Base-by-base conservation (phyloP, 768 basidiomycete species). In the Pisolithus orientalis region DNA sequence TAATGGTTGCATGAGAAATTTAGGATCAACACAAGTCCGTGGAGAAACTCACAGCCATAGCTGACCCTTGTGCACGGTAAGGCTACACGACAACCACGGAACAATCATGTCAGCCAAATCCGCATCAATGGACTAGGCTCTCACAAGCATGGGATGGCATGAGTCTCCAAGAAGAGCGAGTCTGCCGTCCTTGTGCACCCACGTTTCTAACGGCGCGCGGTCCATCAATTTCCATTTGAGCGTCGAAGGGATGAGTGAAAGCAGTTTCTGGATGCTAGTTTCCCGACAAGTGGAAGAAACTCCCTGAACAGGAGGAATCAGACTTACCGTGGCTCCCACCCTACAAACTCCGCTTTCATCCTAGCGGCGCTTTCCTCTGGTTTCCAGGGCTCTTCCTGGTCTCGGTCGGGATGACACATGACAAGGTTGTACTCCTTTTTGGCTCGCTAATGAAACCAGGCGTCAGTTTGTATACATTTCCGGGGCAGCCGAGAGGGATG, bases 11-110 rank as follows among this genome's bases (percentile, higher is more conserved):
- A 21, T 38, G 49, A 32, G 43, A 44, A 10, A 24, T 13, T 24
- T 44, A 24, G 14, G 3, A 24, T 44, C 25, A 10, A 44, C 3
- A 21, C 16, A 44, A 10, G 27, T 14, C 14, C 27, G 25, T 9
- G 25, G 25, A 43, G 27, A 21, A 32, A 21, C 29, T 62, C 58
- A 80, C 73, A 27, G 79, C 79, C 70, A 80, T 79, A 10, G 79
- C 77, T 34, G 78, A 72, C 6, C 79, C 80, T 61, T 81, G 80
- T 1, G 78, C 80, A 13, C 74, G 70, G 55, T 80, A 79, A 2
- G 80, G 80, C 75, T 71, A 37, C 21, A 42, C 27, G 28, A 38
- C 27, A 8, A 8, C 32, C 3, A 17, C 53, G 11, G 54, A 38
- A 46, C 8, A 37, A 44, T 14, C 3, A n/a, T 16, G 29, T 52